These are phyloP conservation scores for Ophiostoma angusticollis DNA, from an alignment of 2,329 filamentous ascomycete genomes.

Conservation along the genomic window DNA sequence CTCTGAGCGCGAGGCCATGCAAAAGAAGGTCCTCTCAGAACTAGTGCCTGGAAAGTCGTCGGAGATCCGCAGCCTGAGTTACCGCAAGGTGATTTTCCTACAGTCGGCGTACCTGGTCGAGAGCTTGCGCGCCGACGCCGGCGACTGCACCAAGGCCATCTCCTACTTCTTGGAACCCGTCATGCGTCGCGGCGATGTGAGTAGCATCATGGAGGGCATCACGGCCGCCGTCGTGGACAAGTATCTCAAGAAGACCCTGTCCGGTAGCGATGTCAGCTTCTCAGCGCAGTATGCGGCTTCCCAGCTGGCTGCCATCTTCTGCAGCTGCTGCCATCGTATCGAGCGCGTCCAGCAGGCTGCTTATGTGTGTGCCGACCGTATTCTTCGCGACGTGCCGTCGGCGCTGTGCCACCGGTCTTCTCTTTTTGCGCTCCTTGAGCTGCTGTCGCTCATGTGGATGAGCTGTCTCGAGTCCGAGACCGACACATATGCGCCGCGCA, in stretches of 20 bases:
- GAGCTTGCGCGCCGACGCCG: constrained; percentile 69
- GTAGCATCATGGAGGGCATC: constrained; percentile 51
- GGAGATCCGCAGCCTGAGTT: constrained; percentile 72
- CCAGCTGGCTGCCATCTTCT: constrained; percentile 76
- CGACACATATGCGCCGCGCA: constrained; percentile 80
- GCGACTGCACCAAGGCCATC: constrained; percentile 80
- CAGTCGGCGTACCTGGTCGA: constrained; percentile 86
- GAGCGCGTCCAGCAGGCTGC: constrained; percentile 83
- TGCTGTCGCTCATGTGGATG: constrained; percentile 88
- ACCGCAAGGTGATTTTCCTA: constrained; percentile 83
- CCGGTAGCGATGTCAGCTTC: constrained; percentile 60
- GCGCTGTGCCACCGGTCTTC: constrained; percentile 81
- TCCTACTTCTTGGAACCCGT: constrained; percentile 93
- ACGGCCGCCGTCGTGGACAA: constrained; percentile 58
- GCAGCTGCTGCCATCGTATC: constrained; percentile 86
- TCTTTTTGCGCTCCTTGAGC: constrained; percentile 81
- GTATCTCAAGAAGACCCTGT: constrained; percentile 65
- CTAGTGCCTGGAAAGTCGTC: constrained; percentile 64
- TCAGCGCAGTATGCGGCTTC: constrained; percentile 84
- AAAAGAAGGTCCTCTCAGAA: constrained; percentile 64
- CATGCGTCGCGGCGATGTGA: constrained; percentile 52
- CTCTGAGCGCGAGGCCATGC: constrained; percentile 60
- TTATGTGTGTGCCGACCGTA: constrained; percentile 67
- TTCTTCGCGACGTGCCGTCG: constrained; percentile 75
- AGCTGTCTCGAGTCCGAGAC: constrained; percentile 91